Base-by-base conservation (phyloP, 2,329 filamentous ascomycete genomes). In the Aspergillus spinulosporus region DNA sequence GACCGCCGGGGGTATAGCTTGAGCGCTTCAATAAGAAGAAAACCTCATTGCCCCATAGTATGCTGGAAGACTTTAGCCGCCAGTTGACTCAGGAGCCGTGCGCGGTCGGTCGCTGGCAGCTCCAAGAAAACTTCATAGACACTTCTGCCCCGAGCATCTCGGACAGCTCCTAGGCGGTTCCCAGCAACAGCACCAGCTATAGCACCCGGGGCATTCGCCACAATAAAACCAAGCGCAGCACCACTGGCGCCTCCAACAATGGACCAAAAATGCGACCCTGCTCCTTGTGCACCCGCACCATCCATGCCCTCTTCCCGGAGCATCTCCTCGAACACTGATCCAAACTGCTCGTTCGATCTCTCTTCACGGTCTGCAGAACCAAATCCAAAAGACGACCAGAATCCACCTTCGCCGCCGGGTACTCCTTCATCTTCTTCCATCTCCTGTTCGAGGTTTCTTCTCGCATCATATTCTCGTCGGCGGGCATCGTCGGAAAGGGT, bases 81-180 rank as follows among this genome's bases (percentile, higher is more conserved):
- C 68, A 97, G 75, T 74, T 95, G 89, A 69, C 87, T 88, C 59
- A 97, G 79, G 66, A 99, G 74, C 72, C 86, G 86, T 53, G 91
- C 86, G 69, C 90, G 88, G 68, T 96, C 92, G 49, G 81, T 82
- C 73, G 91, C 88, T 49, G 92, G 92, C 68, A 99, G 78, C 66
- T 96, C 89, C 80, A 90, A 68, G 72, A 93, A 97, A 12, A 97
- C 94, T 29, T 86, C 81, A 74, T 95, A 97, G 4, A 99, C 94
- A 69, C 90, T 96, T 86, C 97, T 97, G 26, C 92, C 92, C 75
- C 87, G 92, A 32, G 89, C 86, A 76, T 99, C 94, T 55, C 94
- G 82, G 15, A 99, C 84, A 5, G 90, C 90, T 0, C 94, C 94
- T n/a, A 97, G 76, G 50, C 92, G 78, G 75, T 97, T 97, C 8